phyloP scores from a whole-genome alignment of 2,329 filamentous ascomycete genomes.

The Ascochyta rabiei region DNA sequence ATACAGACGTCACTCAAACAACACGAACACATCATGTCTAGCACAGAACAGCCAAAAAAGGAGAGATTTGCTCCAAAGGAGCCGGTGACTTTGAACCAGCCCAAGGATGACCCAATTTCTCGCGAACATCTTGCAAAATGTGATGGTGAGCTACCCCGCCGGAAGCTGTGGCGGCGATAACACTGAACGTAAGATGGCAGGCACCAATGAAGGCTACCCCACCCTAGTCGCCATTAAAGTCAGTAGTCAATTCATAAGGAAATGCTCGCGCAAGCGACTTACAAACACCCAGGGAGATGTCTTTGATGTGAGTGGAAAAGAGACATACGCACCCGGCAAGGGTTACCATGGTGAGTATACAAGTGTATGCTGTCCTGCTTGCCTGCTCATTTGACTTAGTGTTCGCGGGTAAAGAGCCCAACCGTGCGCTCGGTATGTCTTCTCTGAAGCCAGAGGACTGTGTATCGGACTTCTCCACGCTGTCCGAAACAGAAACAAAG shows the following conservation, averaged over 20 bases:
- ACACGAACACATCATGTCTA: conserved; percentile 33
- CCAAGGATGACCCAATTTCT: conserved; percentile 88
- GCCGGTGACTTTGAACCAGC: conserved; percentile 76
- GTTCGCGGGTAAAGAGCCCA: conserved; percentile 94
- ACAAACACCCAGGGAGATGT: conserved; percentile 73
- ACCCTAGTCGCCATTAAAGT: conserved; percentile 67
- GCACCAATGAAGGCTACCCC: conserved; percentile 65
- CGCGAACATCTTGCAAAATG: conserved; percentile 78
- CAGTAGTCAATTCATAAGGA: neutral
- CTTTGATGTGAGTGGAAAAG: conserved; percentile 92
- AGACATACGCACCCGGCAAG: conserved; percentile 80
- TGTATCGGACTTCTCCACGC: conserved; percentile 76
- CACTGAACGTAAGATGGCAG: conserved; percentile 49
- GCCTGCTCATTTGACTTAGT: conserved; percentile 59
- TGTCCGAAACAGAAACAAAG: conserved; percentile 83
- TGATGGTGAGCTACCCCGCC: conserved; percentile 67
- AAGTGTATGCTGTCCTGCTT: neutral
- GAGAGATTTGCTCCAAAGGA: conserved; percentile 78
- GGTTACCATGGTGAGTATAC: conserved; percentile 78
- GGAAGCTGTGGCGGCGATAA: neutral
- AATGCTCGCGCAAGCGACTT: conserved; percentile 4
- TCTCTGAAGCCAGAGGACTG: conserved; percentile 88
- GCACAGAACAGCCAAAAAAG: conserved; percentile 43
- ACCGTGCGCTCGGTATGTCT: conserved; percentile 84
- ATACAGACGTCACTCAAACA: conserved; percentile 10